These are phyloP conservation scores for Mortierella sp. DNA, from an alignment of 371 early-diverging fungal genomes.

Conservation along the genomic window DNA sequence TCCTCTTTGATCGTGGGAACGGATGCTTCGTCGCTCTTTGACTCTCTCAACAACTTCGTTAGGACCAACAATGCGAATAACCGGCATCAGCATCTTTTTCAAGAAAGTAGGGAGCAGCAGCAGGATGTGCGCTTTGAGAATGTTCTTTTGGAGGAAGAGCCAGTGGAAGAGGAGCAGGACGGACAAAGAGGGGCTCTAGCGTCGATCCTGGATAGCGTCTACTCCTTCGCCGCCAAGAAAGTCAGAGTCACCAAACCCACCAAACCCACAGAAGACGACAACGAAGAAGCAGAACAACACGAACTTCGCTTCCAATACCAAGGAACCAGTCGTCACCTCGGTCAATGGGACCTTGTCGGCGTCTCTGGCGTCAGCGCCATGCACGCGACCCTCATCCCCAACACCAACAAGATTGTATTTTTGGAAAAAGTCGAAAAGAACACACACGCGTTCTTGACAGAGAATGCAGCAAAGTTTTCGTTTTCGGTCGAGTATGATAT, in stretches of 20 bases:
- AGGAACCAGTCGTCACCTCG: conserved; percentile 38
- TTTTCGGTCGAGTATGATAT: conserved; percentile 69
- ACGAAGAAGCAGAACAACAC: not conserved
- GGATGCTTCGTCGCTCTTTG: conserved; percentile 32
- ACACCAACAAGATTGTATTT: conserved; percentile 58
- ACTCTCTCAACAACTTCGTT: conserved; percentile 25
- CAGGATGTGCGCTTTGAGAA: not conserved
- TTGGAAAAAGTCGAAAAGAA: conserved; percentile 52
- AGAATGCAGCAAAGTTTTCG: conserved; percentile 57
- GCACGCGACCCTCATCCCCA: conserved; percentile 56
- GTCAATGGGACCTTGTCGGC: conserved; percentile 59
- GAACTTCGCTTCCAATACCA: not conserved
- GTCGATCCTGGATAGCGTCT: conserved; percentile 23
- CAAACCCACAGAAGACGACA: not conserved
- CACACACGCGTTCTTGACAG: conserved; percentile 27
- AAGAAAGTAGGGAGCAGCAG: not conserved
- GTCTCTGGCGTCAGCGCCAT: conserved; percentile 56
- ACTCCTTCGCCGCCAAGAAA: conserved; percentile 26
- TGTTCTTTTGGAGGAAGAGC: not conserved
- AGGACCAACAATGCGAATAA: conserved; percentile 6
- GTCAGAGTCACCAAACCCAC: not conserved
- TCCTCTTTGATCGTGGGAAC: conserved; percentile 25
- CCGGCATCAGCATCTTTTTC: not conserved
- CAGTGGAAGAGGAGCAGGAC: not conserved
- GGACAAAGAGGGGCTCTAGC: not conserved